A percentile compares a stretch with the other conserved stretches of the same genome.
These are phyloP conservation scores for Penicillium sp. DNA, from an alignment of 2,329 filamentous ascomycete species.

Conservation along the genomic window DNA sequence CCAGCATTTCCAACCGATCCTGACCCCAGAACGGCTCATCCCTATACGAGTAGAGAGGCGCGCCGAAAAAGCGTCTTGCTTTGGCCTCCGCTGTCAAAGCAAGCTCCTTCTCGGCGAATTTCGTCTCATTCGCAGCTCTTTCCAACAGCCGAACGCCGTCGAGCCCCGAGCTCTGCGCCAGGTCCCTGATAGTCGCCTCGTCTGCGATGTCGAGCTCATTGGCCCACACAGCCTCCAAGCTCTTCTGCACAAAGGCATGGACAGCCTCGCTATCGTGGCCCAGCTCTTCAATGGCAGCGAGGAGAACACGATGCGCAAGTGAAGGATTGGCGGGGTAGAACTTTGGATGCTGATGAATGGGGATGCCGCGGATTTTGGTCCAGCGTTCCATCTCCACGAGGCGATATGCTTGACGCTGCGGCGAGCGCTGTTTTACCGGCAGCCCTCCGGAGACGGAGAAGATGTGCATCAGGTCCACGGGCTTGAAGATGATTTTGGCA, in stretches of 20 bases:
- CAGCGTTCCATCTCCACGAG: conserved; percentile 20
- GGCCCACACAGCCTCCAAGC: conserved; percentile 13
- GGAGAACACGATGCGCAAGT: conserved; percentile 25
- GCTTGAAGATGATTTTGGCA: conserved; percentile 21
- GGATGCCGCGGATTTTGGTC: conserved; percentile 23
- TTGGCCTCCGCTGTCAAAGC: conserved; percentile 17
- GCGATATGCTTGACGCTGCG: conserved; percentile 28
- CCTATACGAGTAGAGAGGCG: conserved; percentile 20
- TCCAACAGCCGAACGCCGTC: background rate
- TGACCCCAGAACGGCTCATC: conserved; percentile 26
- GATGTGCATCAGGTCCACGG: conserved; percentile 26
- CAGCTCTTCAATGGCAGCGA: conserved; percentile 18
- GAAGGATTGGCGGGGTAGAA: conserved; percentile 21
- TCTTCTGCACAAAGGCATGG: conserved; percentile 13
- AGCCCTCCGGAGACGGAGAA: conserved; percentile 31
- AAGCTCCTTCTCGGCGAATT: conserved; percentile 4
- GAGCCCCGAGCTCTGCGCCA: background rate
- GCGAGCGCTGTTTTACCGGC: conserved; percentile 28
- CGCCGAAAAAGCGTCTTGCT: conserved; percentile 20
- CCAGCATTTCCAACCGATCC: conserved; percentile 22
- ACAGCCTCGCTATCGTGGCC: conserved; percentile 9
- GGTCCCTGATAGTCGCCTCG: background rate
- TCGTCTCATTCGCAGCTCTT: background rate
- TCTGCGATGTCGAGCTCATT: conserved; percentile 2
- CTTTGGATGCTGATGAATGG: conserved; percentile 23